A percentile compares a stretch with the other conserved stretches of the same genome.
Evolutionary conservation across 148 eudicot species (phyloP).

Genomic region (Euryodendron excelsum): DNA sequence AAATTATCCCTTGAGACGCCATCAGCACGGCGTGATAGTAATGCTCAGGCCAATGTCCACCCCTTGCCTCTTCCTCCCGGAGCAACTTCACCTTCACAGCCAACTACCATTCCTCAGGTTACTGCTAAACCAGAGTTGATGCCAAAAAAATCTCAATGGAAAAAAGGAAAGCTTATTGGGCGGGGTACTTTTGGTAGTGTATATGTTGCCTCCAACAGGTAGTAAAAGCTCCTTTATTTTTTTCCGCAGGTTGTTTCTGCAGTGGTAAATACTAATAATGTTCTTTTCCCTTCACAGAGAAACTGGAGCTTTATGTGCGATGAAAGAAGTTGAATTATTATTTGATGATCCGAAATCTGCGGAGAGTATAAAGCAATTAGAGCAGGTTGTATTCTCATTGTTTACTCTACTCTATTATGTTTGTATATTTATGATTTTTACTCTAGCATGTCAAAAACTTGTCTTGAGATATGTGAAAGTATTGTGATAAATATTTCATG

Average conservation of each 20-base stretch:
- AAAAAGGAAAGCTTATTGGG: conserved; percentile 89
- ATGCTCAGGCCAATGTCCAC: conserved; percentile 31
- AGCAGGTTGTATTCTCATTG: conserved; percentile 54
- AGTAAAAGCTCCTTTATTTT: neutral
- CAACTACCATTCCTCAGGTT: conserved; percentile 33
- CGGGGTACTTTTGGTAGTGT: conserved; percentile 97
- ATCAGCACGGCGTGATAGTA: too few species aligned
- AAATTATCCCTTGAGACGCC: too few species aligned
- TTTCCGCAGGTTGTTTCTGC: too few species aligned
- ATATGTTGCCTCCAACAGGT: conserved; percentile 83
- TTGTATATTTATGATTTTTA: neutral
- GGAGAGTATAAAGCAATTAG: conserved; percentile 76
- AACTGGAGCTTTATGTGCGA: conserved; percentile 99
- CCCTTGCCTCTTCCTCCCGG: conserved; percentile 90
- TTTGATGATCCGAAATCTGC: conserved; percentile 72
- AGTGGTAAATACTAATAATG: neutral
- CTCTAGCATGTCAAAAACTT: neutral
- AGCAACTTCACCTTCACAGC: conserved; percentile 33
- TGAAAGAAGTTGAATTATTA: conserved; percentile 91
- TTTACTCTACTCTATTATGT: conserved; percentile 2
- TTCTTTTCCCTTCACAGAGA: conserved; percentile 42
- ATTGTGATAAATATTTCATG: neutral
- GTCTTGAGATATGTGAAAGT: neutral
- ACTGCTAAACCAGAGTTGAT: neutral
- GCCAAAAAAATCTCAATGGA: conserved; percentile 62